Evolutionary conservation across 768 basidiomycete species (phyloP).

Genomic region (Pleurotus eryngii): DNA sequence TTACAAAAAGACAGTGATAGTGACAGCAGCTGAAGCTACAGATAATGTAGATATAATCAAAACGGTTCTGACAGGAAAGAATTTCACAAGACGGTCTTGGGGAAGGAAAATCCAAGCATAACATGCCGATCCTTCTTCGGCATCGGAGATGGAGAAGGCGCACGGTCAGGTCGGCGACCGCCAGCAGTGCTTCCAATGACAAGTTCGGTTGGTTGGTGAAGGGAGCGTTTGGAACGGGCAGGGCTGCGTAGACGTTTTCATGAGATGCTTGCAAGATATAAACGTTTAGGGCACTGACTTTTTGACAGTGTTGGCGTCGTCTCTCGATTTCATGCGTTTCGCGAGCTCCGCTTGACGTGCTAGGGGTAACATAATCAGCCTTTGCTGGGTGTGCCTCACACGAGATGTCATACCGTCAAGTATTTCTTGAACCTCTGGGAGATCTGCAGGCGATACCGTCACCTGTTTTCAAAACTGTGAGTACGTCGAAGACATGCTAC

Average conservation of each 20-base stretch:
- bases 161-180: neutral
- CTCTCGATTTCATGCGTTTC: neutral
- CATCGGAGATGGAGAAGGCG: neutral
- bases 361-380: neutral
- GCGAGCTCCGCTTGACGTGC: conserved; percentile 1
- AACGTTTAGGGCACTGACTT: conserved; percentile 6
- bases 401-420: conserved; percentile 9
- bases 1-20: neutral
- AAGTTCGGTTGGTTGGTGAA: conserved; percentile 17
- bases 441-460: conserved; percentile 28
- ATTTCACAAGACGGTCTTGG: conserved; percentile 14
- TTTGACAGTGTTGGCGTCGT: neutral
- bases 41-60: neutral
- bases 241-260: conserved; percentile 4
- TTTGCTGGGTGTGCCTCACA: neutral
- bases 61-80: conserved; percentile 3
- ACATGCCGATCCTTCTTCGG: conserved; percentile 22
- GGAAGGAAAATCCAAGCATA: conserved; percentile 29
- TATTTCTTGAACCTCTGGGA: conserved; percentile 37
- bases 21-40: neutral
- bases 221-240: conserved; percentile 16
- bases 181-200: conserved; percentile 10
- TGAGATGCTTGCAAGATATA: neutral
- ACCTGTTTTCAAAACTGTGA: conserved; percentile 25
- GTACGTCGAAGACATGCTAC: neutral